Evolutionary conservation across 768 basidiomycete genomes (phyloP).

Genomic region (Boletales sp.): DNA sequence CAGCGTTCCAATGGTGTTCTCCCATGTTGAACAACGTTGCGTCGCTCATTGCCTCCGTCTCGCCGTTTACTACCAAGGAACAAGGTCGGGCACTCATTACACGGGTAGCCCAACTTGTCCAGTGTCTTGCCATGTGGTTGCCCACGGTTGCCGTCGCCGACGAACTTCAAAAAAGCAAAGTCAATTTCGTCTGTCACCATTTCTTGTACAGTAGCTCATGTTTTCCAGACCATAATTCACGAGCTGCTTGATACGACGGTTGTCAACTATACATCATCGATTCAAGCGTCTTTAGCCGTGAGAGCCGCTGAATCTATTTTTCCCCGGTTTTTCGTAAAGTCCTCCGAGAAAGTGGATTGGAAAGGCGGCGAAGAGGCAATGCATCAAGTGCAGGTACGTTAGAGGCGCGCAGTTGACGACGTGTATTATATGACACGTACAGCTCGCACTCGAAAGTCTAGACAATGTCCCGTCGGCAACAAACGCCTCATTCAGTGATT

Average conservation of each 20-base stretch:
- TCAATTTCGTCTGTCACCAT: background rate
- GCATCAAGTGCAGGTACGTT: slow-evolving; percentile 38
- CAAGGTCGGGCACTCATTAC: slow-evolving; percentile 20
- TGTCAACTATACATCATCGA: slow-evolving; percentile 32
- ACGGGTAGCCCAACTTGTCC: slow-evolving; percentile 16
- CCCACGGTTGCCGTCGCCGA: background rate
- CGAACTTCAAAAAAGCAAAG: slow-evolving; percentile 17
- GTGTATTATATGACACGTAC: background rate
- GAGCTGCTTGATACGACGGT: slow-evolving; percentile 36
- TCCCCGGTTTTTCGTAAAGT: slow-evolving; percentile 41
- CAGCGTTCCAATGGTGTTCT: slow-evolving; percentile 17
- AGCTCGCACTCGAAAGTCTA: slow-evolving; percentile 35
- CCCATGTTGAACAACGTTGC: slow-evolving; percentile 16
- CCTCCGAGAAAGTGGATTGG: slow-evolving; percentile 33
- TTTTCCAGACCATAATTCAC: slow-evolving; percentile 25
- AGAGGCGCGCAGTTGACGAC: background rate
- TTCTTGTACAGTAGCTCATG: background rate
- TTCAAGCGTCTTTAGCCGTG: slow-evolving; percentile 44
- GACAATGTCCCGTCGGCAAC: slow-evolving; percentile 12
- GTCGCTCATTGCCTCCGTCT: slow-evolving; percentile 13
- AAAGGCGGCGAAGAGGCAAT: slow-evolving; percentile 40
- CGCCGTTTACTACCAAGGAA: slow-evolving; percentile 8
- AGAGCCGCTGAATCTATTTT: slow-evolving; percentile 43
- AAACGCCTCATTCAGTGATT: slow-evolving; percentile 25
- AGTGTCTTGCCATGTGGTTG: slow-evolving; percentile 16